Evolutionary conservation across 108 stramenopile genomes (phyloP), one percentile per base, ranked within the genome.

Genomic region (Fistulifera solaris): DNA sequence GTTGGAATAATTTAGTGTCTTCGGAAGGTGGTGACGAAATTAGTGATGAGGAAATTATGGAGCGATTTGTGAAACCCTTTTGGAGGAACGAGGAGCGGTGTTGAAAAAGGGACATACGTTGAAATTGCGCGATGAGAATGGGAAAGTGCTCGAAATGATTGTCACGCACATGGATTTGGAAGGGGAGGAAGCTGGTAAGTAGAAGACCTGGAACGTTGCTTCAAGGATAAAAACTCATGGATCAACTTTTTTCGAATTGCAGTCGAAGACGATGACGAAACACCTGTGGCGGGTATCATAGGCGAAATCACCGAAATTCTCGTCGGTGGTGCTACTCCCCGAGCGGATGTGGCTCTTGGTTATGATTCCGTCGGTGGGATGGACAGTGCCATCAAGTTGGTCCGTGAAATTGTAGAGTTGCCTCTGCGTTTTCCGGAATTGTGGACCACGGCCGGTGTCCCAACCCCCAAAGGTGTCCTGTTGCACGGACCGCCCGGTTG

Each of bases 401-500:
- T 99, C 66, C 68, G 93, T 16, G 96, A 97, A 61, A 71, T 98
- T 26, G 88, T 98, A 12, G 97, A 98, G 70, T 70, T 98, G 7
- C 97, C 96, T 0, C 66, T 98, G 27, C 80, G 90, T 16, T 94
- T 94, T 61, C 96, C 97, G 10, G 87, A 94, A 63, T 70, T 98
- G 1, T 98, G 96, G 91, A 83, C 87, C 23, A 78, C 94, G 22
- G 83, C 93, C 24, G 97, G 97, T 46, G 91, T 98, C 21, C 89
- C 91, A n/a, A 92, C 97, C 16, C 96, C 97, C 22, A 80, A 90
- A 48, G 97, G 97, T 16, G 96, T 98, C 41, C 72, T 99, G 23
- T 67, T 99, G 40, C 94, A 96, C 56, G 98, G 98, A 11, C 98
- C 98, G 13, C 94, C 96, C 7, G 98, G 98, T 6, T 93, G 93